Conservation (phyloP, 208 protist species). For the Vickermania ingenoplastis region DNA sequence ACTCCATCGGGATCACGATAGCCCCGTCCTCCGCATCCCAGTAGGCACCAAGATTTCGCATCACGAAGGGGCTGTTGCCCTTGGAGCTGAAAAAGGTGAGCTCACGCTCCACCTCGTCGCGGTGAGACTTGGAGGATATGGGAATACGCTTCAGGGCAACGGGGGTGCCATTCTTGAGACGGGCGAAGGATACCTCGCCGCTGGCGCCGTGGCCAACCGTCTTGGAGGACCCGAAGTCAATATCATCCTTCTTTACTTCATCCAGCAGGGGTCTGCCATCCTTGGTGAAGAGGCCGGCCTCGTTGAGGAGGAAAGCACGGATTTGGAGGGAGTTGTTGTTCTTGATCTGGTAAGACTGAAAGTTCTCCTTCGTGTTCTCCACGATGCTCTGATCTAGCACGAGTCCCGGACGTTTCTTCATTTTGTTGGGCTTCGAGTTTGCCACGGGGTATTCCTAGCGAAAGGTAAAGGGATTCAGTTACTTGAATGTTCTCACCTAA, state of each 20-base stretch:
- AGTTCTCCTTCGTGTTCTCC: constrained; percentile 52
- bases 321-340: constrained; percentile 82
- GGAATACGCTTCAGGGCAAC: constrained; percentile 83
- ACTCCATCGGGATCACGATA: constrained; percentile 87
- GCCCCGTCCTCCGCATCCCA: constrained; percentile 75
- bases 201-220: constrained; percentile 67
- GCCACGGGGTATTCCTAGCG: too few species aligned
- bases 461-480: too few species aligned
- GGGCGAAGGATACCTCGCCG: constrained; percentile 64
- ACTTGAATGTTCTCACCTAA: too few species aligned
- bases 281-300: constrained; percentile 76
- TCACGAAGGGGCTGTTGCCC: constrained; percentile 68
- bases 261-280: constrained; percentile 61
- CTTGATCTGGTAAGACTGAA: constrained; percentile 82
- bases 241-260: constrained; percentile 72
- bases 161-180: constrained; percentile 56
- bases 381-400: constrained; percentile 55
- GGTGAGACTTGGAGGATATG: constrained; percentile 78
- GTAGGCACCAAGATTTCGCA: constrained; percentile 84
- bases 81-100: constrained; percentile 74
- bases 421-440: too few species aligned
- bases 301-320: constrained; percentile 77
- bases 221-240: constrained; percentile 51
- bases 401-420: constrained; percentile 52
- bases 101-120: constrained; percentile 80